Evolutionary conservation across 2,329 filamentous ascomycete species (phyloP).

Genomic region (Neonectria sp.): DNA sequence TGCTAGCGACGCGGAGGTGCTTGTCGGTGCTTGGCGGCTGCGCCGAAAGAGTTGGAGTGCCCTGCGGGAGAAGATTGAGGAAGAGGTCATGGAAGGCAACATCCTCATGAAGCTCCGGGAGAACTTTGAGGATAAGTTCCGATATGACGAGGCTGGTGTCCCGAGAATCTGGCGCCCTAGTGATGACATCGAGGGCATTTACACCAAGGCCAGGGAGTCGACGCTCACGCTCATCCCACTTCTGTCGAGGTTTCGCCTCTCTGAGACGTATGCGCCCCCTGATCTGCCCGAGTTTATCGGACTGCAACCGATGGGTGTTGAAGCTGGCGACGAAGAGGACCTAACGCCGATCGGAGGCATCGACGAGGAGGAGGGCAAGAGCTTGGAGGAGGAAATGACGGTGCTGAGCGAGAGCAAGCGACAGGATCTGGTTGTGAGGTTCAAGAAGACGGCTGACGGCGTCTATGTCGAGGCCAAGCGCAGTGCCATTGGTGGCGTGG

Average conservation of each 20-base stretch:
- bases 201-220: slow-evolving; percentile 92
- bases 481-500: slow-evolving; percentile 94
- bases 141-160: slow-evolving; percentile 95
- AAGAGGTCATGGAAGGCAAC: slow-evolving; percentile 98
- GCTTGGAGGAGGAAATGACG: slow-evolving; percentile 95
- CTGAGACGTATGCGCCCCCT: slow-evolving; percentile 81
- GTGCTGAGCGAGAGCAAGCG: slow-evolving; percentile 92
- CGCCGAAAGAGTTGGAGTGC: slow-evolving; percentile 96
- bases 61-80: slow-evolving; percentile 90
- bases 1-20: slow-evolving; percentile 90
- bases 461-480: slow-evolving; percentile 99
- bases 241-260: slow-evolving; percentile 85
- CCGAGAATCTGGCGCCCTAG: slow-evolving; percentile 96
- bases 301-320: slow-evolving; percentile 79
- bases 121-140: slow-evolving; percentile 99
- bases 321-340: slow-evolving; percentile 91
- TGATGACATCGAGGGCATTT: slow-evolving; percentile 97
- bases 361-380: slow-evolving; percentile 95
- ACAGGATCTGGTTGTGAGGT: slow-evolving; percentile 91
- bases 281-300: slow-evolving; percentile 91
- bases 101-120: slow-evolving; percentile 94
- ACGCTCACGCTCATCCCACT: slow-evolving; percentile 93
- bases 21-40: slow-evolving; percentile 92
- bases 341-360: slow-evolving; percentile 90
- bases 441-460: slow-evolving; percentile 98